A percentile compares a stretch with the other conserved stretches of the same genome.
These are phyloP conservation scores for Auricularia sp. DNA, from an alignment of 768 basidiomycete genomes.

Conservation along the genomic window DNA sequence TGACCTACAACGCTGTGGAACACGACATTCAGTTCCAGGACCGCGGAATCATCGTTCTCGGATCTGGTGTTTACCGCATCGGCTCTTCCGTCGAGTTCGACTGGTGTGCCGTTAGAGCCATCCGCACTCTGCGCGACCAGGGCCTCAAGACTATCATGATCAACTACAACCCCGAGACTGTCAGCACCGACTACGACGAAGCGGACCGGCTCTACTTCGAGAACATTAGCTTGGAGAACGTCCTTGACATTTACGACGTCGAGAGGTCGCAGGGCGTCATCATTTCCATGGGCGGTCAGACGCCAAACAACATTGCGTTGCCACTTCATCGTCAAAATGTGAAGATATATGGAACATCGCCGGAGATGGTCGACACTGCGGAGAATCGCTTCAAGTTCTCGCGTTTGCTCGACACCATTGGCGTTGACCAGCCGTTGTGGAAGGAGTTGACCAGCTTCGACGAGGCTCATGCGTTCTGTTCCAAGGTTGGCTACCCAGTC, in stretches of 20 bases:
- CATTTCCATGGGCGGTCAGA: conserved; percentile 97
- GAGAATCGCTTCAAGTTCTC: conserved; percentile 99
- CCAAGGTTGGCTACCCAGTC: conserved; percentile 89
- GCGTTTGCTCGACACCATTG: conserved; percentile 91
- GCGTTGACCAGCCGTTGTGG: conserved; percentile 97
- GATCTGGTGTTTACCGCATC: conserved; percentile 97
- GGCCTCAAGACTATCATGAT: conserved; percentile 96
- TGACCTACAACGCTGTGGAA: conserved; percentile 92
- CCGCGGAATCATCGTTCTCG: conserved; percentile 91
- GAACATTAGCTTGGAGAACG: conserved; percentile 93
- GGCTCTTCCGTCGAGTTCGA: conserved; percentile 99
- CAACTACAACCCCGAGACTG: conserved; percentile 99
- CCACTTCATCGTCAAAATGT: conserved; percentile 95
- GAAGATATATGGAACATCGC: conserved; percentile 96
- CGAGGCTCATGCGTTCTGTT: conserved; percentile 82
- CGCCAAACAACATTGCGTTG: conserved; percentile 96
- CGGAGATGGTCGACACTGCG: conserved; percentile 99
- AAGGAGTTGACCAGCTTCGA: conserved; percentile 90
- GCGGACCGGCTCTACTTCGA: conserved; percentile 98
- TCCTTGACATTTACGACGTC: conserved; percentile 91
- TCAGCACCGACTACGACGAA: conserved; percentile 98
- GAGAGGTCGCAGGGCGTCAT: conserved; percentile 88
- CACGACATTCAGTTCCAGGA: conserved; percentile 87
- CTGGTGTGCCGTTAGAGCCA: conserved; percentile 98
- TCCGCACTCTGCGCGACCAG: conserved; percentile 89